Evolutionary conservation across 495 filamentous ascomycete genomes (phyloP).

Genomic region (Daldinia grandis): DNA sequence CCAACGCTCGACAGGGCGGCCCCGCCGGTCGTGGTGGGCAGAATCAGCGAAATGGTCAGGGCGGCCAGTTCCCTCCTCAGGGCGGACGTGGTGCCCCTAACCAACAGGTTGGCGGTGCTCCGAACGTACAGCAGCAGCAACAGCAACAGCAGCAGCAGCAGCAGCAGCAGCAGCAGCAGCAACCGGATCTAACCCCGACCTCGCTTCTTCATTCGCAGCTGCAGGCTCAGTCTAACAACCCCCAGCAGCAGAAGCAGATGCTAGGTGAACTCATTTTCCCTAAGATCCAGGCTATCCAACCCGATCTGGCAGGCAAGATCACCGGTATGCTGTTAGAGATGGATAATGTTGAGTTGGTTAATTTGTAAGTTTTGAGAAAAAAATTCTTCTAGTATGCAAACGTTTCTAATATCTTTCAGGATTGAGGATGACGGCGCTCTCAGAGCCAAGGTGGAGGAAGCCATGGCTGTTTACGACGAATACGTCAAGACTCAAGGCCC

Average conservation of each 20-base stretch:
- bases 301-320: constrained; percentile 97
- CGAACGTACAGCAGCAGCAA: constrained; percentile 24
- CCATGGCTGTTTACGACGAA: constrained; percentile 95
- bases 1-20: constrained; percentile 57
- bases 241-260: constrained; percentile 92
- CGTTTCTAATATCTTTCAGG: constrained; percentile 58
- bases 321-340: constrained; percentile 99
- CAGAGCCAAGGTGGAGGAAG: constrained; percentile 94
- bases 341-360: constrained; percentile 92
- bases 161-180: constrained; percentile 18
- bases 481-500: constrained; percentile 86
- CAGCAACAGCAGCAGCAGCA: constrained; percentile 26
- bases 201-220: constrained; percentile 61
- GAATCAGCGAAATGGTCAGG: constrained; percentile 50
- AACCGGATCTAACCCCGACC: constrained; percentile 50
- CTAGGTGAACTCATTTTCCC: constrained; percentile 97
- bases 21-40: constrained; percentile 53
- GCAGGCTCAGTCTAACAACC: constrained; percentile 58
- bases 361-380: constrained; percentile 76
- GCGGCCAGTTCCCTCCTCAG: constrained; percentile 49
- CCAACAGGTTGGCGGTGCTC: constrained; percentile 47
- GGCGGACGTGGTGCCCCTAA: constrained; percentile 65
- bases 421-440: constrained; percentile 90
- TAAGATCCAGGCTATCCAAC: constrained; percentile 93
- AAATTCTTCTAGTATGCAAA: neutral